A percentile compares a stretch with the other conserved stretches of the same genome.
Conservation (phyloP, 2,329 filamentous ascomycete species). For the Talaromyces sp. region DNA sequence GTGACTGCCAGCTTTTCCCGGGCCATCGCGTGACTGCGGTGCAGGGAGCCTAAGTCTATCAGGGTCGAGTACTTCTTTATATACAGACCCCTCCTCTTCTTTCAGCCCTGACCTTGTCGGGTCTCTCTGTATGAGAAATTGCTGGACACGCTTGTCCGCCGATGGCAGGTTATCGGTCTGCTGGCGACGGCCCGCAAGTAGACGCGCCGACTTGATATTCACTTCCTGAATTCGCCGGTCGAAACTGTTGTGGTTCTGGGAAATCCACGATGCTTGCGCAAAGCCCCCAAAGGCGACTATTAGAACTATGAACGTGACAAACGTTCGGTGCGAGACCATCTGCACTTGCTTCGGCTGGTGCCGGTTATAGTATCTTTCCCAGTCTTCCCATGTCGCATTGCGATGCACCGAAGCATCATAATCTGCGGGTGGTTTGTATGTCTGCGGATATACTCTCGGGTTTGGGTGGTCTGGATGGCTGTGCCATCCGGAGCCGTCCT, state of each 20-base stretch:
- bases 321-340: constrained; percentile 73
- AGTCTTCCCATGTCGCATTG: constrained; percentile 98
- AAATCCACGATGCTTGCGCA: constrained; percentile 66
- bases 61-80: constrained; percentile 28
- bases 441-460: not conserved
- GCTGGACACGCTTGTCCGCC: constrained; percentile 63
- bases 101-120: constrained; percentile 44
- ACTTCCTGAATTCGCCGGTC: constrained; percentile 63
- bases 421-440: constrained; percentile 18
- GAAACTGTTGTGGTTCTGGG: constrained; percentile 55
- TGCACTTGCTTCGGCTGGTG: constrained; percentile 36
- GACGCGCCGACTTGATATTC: constrained; percentile 58
- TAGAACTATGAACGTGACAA: constrained; percentile 66
- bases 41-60: constrained; percentile 2
- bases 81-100: constrained; percentile 38
- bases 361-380: constrained; percentile 72
- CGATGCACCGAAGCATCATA: constrained; percentile 48
- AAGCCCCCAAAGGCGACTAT: constrained; percentile 66
- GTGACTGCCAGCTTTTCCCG: not conserved
- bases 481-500: constrained; percentile 74
- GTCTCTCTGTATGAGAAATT: constrained; percentile 71
- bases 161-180: constrained; percentile 44
- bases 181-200: constrained; percentile 50
- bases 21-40: not conserved
- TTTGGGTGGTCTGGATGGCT: constrained; percentile 34